A percentile compares a stretch with the other conserved stretches of the same genome.
Evolutionary conservation across 2,329 filamentous ascomycete genomes (phyloP).

Genomic region (Apiospora aurea): DNA sequence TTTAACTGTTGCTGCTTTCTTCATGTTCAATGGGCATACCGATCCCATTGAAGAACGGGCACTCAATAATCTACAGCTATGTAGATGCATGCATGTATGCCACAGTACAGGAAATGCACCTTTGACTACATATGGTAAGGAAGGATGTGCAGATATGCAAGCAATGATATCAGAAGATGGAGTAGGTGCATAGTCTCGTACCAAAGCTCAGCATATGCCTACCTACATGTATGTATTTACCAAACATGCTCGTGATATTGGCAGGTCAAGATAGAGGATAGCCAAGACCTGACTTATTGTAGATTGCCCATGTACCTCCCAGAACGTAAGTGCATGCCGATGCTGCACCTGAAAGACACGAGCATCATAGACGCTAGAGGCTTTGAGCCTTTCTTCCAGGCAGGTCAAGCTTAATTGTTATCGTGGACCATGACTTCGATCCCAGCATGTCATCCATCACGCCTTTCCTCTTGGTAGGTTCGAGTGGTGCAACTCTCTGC

Average conservation of each 20-base stretch:
- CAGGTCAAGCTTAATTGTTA: background rate
- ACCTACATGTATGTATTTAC: background rate
- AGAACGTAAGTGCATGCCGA: background rate
- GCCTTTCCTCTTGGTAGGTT: background rate
- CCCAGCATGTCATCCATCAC: slow-evolving; percentile 11
- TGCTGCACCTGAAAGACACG: background rate
- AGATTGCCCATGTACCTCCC: background rate
- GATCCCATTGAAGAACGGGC: background rate
- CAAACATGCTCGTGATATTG: background rate
- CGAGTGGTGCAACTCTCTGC: slow-evolving; percentile 11
- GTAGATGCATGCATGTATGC: background rate
- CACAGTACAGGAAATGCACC: background rate
- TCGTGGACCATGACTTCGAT: background rate
- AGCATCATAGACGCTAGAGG: background rate
- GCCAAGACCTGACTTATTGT: background rate
- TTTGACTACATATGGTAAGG: background rate
- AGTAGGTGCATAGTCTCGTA: background rate
- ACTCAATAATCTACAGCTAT: background rate
- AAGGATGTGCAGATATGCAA: background rate
- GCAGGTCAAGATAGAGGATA: background rate
- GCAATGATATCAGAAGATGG: background rate
- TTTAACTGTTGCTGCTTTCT: background rate
- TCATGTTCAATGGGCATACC: background rate
- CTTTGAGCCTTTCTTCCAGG: background rate
- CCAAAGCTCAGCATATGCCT: background rate